phyloP scores from a whole-genome alignment of 2,329 filamentous ascomycete species.

The Niveomyces coronatus region DNA sequence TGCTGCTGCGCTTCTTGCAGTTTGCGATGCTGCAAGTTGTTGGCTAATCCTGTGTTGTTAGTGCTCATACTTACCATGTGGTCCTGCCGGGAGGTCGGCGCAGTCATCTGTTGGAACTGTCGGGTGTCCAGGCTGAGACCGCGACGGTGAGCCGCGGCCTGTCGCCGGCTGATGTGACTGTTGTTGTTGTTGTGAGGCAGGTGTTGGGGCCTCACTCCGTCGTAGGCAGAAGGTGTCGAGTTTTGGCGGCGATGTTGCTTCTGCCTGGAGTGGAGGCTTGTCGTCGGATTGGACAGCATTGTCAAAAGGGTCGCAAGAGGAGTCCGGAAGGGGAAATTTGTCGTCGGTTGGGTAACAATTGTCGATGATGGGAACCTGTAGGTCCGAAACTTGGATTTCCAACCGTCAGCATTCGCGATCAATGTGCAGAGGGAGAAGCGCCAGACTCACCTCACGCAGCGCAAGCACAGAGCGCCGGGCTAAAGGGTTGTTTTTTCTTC shows the following conservation, averaged over 20 bases:
- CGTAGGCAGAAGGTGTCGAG: constrained; percentile 71
- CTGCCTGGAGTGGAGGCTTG: constrained; percentile 54
- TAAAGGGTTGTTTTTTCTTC: constrained; percentile 29
- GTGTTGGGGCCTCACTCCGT: constrained; percentile 59
- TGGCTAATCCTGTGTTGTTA: constrained; percentile 47
- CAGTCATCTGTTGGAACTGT: constrained; percentile 25
- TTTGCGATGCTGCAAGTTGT: constrained; percentile 55
- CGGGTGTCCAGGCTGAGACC: constrained; percentile 76
- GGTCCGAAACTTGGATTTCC: constrained; percentile 32
- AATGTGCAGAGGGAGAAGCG: too few species aligned
- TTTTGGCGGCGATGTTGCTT: constrained; percentile 69
- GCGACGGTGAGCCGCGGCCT: constrained; percentile 55
- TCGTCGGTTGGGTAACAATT: constrained; percentile 42
- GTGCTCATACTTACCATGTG: constrained; percentile 41
- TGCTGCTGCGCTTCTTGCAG: constrained; percentile 88
- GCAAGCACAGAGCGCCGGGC: constrained; percentile 75
- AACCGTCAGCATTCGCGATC: constrained; percentile 22
- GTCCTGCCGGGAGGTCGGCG: constrained; percentile 19
- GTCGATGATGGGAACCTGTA: constrained; percentile 38
- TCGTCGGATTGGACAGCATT: constrained; percentile 71
- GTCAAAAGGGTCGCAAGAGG: constrained; percentile 54
- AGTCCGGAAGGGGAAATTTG: constrained; percentile 55
- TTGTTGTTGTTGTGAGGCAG: constrained; percentile 45
- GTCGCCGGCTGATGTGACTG: constrained; percentile 32
- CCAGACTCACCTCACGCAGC: constrained; percentile 66